These are phyloP conservation scores for Aspergillus uvarum DNA, from an alignment of 2,329 filamentous ascomycete species.

Conservation along the genomic window DNA sequence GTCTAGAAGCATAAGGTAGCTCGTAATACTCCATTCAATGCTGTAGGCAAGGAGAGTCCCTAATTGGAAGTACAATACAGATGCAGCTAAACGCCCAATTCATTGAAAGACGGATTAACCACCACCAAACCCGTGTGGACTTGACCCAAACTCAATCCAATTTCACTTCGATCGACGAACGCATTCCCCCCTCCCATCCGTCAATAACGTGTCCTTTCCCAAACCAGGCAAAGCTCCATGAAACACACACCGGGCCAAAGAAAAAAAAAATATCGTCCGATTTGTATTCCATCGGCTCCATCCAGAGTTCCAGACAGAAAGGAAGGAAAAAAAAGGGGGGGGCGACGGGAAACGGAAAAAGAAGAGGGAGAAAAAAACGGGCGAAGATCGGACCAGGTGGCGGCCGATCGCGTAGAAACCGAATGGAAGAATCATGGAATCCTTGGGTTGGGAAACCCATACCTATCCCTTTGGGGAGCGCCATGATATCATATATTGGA, in stretches of 20 bases:
- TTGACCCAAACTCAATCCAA: background rate
- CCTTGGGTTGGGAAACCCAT: background rate
- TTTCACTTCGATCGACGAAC: background rate
- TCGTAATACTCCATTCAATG: background rate
- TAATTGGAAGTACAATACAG: background rate
- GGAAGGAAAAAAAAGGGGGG: background rate
- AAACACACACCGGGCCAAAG: background rate
- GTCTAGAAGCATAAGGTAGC: background rate
- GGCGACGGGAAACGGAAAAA: background rate
- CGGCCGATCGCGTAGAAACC: background rate
- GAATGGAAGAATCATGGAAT: background rate
- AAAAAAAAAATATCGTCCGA: background rate
- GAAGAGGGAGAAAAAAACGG: background rate
- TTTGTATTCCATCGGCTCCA: background rate
- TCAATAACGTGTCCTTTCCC: constrained; percentile 8
- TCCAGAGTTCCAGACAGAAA: background rate
- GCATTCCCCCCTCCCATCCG: constrained; percentile 2
- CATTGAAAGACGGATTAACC: background rate
- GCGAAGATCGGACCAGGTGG: background rate
- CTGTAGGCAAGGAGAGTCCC: background rate
- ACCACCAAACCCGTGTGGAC: background rate
- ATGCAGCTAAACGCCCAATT: too few relatives aligned
- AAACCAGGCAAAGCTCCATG: background rate
- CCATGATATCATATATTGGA: constrained; percentile 10
- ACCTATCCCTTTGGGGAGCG: background rate